phyloP scores from a whole-genome alignment of 179 eudicot species.

The Spinacia oleracea region DNA sequence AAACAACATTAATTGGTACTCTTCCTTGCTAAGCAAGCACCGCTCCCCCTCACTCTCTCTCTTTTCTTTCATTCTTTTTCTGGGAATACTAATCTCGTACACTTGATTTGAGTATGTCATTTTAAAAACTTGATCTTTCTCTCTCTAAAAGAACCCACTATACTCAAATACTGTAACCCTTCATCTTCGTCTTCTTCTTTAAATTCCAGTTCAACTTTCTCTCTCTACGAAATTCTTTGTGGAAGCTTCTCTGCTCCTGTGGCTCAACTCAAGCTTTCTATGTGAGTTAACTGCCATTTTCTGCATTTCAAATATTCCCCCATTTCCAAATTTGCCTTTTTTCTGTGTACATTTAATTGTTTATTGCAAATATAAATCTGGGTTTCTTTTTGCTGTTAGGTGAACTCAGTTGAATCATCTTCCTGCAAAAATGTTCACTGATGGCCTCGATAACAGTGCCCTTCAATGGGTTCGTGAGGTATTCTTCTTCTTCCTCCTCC shows the following conservation, averaged over 20 bases:
- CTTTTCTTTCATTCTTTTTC: not conserved
- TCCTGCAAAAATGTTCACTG: conserved; percentile 55
- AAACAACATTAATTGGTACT: too few species aligned
- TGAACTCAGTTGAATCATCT: conserved; percentile 27
- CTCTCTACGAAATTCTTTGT: conserved; percentile 7
- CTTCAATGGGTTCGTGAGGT: conserved; percentile 82
- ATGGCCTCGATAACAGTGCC: conserved; percentile 74
- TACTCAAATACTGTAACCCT: too few species aligned
- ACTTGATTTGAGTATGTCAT: not conserved
- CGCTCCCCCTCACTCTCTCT: too few species aligned
- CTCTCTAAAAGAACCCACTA: conserved; percentile 1
- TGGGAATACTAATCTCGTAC: conserved; percentile 25
- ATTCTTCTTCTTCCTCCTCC: not conserved
- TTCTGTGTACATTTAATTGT: not conserved
- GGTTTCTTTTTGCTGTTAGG: conserved; percentile 29
- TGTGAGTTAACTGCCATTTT: conserved; percentile 34
- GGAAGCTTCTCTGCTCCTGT: conserved; percentile 11
- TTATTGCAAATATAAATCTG: conserved; percentile 14
- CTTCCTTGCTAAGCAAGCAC: conserved; percentile 34
- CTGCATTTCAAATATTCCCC: not conserved
- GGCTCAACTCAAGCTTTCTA: conserved; percentile 34
- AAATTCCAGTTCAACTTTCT: conserved; percentile 6
- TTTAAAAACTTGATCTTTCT: not conserved
- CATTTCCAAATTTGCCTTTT: conserved; percentile 9
- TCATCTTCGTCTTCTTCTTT: not conserved